phyloP scores from a whole-genome alignment of 2,329 filamentous ascomycete species.

The Colletotrichum euphorbiae region DNA sequence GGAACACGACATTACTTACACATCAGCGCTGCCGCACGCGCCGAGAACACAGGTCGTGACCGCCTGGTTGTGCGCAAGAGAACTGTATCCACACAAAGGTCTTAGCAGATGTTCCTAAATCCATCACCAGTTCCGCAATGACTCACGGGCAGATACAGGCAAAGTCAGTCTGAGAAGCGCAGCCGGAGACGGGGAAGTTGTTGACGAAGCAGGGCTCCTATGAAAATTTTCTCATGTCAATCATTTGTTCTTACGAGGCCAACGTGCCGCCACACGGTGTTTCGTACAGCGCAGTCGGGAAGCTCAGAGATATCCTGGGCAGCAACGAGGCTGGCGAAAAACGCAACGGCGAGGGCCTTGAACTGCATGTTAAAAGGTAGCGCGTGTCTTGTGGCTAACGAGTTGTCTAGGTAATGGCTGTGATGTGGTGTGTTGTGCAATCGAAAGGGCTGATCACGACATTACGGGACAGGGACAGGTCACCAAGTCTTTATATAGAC shows the following conservation, averaged over 20 bases:
- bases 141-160: conserved; percentile 39
- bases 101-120: not conserved
- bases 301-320: conserved; percentile 39
- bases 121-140: not conserved
- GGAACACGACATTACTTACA: conserved; percentile 1
- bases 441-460: conserved; percentile 17
- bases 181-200: conserved; percentile 35
- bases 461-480: not conserved
- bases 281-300: conserved; percentile 28
- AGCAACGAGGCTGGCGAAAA: conserved; percentile 42
- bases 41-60: conserved; percentile 27
- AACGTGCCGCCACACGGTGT: too few species aligned
- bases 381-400: not conserved
- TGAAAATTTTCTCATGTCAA: not conserved
- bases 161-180: conserved; percentile 35
- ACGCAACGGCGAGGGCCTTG: conserved; percentile 37
- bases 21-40: conserved; percentile 13
- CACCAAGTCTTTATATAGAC: conserved; percentile 22
- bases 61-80: conserved; percentile 25
- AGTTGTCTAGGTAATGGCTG: not conserved
- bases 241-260: too few species aligned
- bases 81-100: conserved; percentile 1
- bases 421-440: conserved; percentile 5
- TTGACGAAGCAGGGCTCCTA: conserved; percentile 36
- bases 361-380: conserved; percentile 45